These are phyloP conservation scores for Flaveria linearis DNA, from an alignment of 129 eudicot species.

Conservation along the genomic window DNA sequence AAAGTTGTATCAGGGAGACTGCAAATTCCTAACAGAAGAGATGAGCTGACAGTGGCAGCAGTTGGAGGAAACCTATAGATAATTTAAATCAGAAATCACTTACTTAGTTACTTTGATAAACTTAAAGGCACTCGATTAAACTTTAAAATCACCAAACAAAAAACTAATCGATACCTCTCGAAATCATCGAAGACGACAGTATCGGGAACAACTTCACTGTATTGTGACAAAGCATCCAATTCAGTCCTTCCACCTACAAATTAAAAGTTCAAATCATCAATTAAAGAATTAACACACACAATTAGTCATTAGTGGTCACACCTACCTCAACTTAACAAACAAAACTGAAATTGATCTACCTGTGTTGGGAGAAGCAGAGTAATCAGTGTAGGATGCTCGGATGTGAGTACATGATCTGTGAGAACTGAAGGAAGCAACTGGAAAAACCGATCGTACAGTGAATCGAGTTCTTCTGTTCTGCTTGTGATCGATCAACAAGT, in stretches of 20 bases:
- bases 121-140: background rate
- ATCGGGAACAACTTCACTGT: slow-evolving; percentile 96
- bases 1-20: slow-evolving; percentile 94
- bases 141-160: background rate
- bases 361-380: slow-evolving; percentile 70
- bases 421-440: slow-evolving; percentile 39
- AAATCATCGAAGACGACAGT: slow-evolving; percentile 97
- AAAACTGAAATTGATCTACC: slow-evolving; percentile 37
- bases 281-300: background rate
- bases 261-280: background rate
- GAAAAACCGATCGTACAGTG: slow-evolving; percentile 38
- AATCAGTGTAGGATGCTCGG: slow-evolving; percentile 58
- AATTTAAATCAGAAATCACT: background rate
- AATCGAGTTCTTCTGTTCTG: slow-evolving; percentile 49
- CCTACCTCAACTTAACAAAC: background rate
- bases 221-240: slow-evolving; percentile 70
- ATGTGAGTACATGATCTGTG: slow-evolving; percentile 46
- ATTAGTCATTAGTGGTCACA: background rate
- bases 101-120: background rate
- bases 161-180: slow-evolving; percentile 60
- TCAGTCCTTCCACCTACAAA: slow-evolving; percentile 73
- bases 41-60: slow-evolving; percentile 98
- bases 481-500: slow-evolving; percentile 7
- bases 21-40: slow-evolving; percentile 85
- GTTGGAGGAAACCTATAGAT: slow-evolving; percentile 91